Evolutionary conservation across 768 basidiomycete species (phyloP).

Genomic region (Mycena chlorophos): DNA sequence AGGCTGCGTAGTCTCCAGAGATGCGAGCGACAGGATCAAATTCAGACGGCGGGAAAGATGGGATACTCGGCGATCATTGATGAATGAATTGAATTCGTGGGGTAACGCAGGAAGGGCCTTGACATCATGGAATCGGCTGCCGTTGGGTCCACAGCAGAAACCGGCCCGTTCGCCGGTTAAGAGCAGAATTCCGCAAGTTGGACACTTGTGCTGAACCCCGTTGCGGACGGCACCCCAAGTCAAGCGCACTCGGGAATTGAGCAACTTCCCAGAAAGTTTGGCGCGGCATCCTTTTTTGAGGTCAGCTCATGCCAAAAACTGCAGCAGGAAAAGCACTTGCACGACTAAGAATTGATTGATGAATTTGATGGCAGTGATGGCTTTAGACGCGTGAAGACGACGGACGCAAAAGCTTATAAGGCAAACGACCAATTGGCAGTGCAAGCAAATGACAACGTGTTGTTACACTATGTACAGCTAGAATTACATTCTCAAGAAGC

Average conservation of each 20-base stretch:
- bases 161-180: conserved; percentile 26
- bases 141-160: conserved; percentile 27
- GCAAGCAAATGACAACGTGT: too few relatives aligned
- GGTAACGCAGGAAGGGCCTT: not conserved
- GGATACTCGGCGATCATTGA: conserved; percentile 12
- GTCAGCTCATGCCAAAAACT: not conserved
- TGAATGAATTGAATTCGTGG: conserved; percentile 6
- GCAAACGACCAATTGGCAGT: too few relatives aligned
- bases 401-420: too few relatives aligned
- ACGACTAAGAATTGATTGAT: not conserved
- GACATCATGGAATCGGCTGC: conserved; percentile 2
- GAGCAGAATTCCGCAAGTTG: conserved; percentile 17
- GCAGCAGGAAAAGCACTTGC: not conserved
- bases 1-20: not conserved
- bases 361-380: too few relatives aligned
- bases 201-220: conserved; percentile 6
- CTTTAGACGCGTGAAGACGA: too few relatives aligned
- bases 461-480: too few relatives aligned
- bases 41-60: not conserved
- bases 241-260: not conserved
- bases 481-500: too few relatives aligned
- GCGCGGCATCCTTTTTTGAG: not conserved
- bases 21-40: not conserved
- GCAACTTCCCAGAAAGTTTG: not conserved
- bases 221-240: not conserved